These are phyloP conservation scores for Papiliotrema laurentii DNA, from an alignment of 1,284 basidiomycete species.

Conservation along the genomic window DNA sequence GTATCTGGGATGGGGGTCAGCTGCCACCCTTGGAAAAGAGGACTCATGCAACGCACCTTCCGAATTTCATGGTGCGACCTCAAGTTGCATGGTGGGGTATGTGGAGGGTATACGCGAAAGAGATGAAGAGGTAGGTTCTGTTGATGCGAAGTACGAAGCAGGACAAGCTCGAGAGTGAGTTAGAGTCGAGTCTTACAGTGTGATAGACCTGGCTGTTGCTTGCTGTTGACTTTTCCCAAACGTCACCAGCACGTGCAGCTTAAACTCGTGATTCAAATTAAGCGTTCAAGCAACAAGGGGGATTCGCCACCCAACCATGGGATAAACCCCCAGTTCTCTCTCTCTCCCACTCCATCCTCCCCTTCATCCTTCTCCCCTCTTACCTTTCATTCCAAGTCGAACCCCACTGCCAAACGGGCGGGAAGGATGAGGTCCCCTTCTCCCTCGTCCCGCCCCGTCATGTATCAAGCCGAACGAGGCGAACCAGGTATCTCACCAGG, in stretches of 20 bases:
- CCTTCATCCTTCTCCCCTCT: neutral
- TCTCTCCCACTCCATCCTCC: neutral
- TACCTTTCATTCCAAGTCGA: too few species aligned
- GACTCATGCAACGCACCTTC: conserved; percentile 23
- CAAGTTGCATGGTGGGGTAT: neutral
- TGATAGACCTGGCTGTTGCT: too few species aligned
- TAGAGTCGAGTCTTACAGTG: too few species aligned
- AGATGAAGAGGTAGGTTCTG: neutral
- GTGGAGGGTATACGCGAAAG: neutral
- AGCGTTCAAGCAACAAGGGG: neutral
- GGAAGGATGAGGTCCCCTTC: too few species aligned
- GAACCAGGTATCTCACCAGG: too few species aligned
- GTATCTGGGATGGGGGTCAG: conserved; percentile 25
- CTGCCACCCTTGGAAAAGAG: neutral
- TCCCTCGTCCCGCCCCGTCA: too few species aligned
- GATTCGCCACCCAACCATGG: neutral
- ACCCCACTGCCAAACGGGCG: too few species aligned
- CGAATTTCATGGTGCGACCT: conserved; percentile 24
- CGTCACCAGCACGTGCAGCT: neutral
- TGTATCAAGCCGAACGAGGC: too few species aligned
- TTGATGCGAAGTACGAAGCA: too few species aligned
- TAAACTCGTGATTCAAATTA: neutral
- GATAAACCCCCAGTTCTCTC: neutral
- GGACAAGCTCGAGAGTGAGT: too few species aligned
- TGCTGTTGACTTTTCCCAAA: too few species aligned